Conservation (phyloP, 257 asterid species). For the Lantana camara region DNA sequence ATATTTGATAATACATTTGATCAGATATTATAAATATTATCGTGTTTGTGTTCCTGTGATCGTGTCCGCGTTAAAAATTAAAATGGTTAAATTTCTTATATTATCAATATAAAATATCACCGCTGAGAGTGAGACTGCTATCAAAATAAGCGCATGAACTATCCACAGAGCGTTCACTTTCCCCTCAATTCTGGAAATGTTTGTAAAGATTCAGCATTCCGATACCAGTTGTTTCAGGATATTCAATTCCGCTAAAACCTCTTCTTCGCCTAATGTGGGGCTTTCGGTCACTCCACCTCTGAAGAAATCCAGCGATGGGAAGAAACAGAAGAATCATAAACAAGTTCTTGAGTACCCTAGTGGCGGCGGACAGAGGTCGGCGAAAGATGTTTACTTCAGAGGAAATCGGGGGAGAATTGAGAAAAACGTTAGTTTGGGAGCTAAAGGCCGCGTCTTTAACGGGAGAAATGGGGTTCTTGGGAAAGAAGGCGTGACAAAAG, state of each 20-base stretch:
- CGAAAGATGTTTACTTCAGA: slow-evolving; percentile 15
- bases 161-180: too few species aligned
- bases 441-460: slow-evolving; percentile 31
- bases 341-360: slow-evolving; percentile 31
- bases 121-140: too few species aligned
- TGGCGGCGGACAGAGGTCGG: slow-evolving; percentile 21
- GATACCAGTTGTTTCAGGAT: slow-evolving; percentile 58
- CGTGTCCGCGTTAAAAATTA: too few species aligned
- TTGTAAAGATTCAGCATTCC: slow-evolving; percentile 52
- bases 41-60: too few species aligned
- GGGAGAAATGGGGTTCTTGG: slow-evolving; percentile 31
- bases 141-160: too few species aligned
- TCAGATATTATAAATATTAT: too few species aligned
- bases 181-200: slow-evolving; percentile 41
- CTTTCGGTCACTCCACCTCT: slow-evolving; percentile 43
- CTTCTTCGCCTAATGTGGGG: slow-evolving; percentile 40
- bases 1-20: too few species aligned
- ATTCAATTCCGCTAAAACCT: slow-evolving; percentile 41
- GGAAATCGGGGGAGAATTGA: slow-evolving; percentile 33
- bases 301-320: slow-evolving; percentile 35
- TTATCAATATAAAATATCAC: too few species aligned
- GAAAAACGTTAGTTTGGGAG: slow-evolving; percentile 29
- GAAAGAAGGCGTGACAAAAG: slow-evolving; percentile 20
- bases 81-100: too few species aligned
- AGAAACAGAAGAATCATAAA: slow-evolving; percentile 36